Evolutionary conservation across 306 rosid species (phyloP).

Genomic region (Datisca glomerata): DNA sequence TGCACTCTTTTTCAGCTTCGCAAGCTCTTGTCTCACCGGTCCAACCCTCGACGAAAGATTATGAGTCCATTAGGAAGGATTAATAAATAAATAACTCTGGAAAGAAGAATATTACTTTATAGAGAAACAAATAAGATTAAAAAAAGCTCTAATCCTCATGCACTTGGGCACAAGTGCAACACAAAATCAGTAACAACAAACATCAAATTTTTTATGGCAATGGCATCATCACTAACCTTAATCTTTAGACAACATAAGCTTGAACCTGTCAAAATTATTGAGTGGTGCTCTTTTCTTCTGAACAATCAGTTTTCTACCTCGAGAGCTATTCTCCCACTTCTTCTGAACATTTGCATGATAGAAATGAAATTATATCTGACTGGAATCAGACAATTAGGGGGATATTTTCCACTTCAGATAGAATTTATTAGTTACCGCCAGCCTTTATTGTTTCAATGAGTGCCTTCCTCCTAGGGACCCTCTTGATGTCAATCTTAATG

Average conservation of each 20-base stretch:
- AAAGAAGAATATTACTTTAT: not conserved
- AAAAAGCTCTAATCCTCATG: not conserved
- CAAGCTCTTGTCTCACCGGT: slow-evolving; percentile 71
- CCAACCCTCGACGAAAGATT: slow-evolving; percentile 57
- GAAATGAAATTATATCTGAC: not conserved
- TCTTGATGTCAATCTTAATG: slow-evolving; percentile 32
- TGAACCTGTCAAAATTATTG: slow-evolving; percentile 40
- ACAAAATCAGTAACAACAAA: not conserved
- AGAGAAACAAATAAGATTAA: not conserved
- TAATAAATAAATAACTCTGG: not conserved
- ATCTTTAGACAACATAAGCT: slow-evolving; percentile 48
- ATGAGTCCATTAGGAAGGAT: not conserved
- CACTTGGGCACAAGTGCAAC: not conserved
- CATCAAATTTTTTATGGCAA: not conserved
- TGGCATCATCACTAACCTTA: slow-evolving; percentile 14
- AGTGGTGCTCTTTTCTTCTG: slow-evolving; percentile 38
- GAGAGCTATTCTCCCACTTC: slow-evolving; percentile 44
- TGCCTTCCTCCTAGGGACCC: slow-evolving; percentile 36
- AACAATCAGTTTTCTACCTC: slow-evolving; percentile 44
- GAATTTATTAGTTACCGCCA: slow-evolving; percentile 17
- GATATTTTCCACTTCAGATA: not conserved
- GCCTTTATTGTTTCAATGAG: slow-evolving; percentile 36
- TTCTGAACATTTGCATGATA: slow-evolving; percentile 32
- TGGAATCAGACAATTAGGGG: not conserved
- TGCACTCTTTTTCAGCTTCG: slow-evolving; percentile 56